Conservation (phyloP, 345 rosid species). For the Eucalyptus fibrosa region DNA sequence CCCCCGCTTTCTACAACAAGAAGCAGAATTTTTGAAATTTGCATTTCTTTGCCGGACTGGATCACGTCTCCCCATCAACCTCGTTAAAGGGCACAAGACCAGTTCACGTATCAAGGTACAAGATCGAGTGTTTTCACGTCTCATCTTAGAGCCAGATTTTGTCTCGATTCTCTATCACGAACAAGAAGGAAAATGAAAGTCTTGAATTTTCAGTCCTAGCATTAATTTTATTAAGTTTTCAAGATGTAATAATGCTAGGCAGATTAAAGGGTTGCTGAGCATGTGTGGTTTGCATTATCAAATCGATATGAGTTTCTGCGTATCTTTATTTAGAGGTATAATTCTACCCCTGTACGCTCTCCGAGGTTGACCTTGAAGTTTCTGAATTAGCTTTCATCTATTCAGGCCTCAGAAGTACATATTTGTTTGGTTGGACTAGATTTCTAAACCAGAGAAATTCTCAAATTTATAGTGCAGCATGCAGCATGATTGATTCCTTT, state of each 20-base stretch:
- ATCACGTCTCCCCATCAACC: not conserved
- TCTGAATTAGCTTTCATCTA: not conserved
- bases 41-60: not conserved
- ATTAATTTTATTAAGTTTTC: not conserved
- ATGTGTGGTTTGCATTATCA: not conserved
- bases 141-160: not conserved
- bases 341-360: not conserved
- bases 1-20: not conserved
- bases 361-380: not conserved
- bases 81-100: not conserved
- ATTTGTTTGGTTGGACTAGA: not conserved
- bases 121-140: not conserved
- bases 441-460: not conserved
- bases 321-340: not conserved
- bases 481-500: not conserved
- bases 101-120: not conserved
- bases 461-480: not conserved
- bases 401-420: not conserved
- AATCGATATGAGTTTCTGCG: not conserved
- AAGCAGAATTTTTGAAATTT: not conserved
- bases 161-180: not conserved
- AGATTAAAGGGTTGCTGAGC: not conserved
- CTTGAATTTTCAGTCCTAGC: not conserved
- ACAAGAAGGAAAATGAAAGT: not conserved
- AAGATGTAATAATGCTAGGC: not conserved